phyloP scores from a whole-genome alignment of 208 protist genomes.

The Leishmania aethiopica region DNA sequence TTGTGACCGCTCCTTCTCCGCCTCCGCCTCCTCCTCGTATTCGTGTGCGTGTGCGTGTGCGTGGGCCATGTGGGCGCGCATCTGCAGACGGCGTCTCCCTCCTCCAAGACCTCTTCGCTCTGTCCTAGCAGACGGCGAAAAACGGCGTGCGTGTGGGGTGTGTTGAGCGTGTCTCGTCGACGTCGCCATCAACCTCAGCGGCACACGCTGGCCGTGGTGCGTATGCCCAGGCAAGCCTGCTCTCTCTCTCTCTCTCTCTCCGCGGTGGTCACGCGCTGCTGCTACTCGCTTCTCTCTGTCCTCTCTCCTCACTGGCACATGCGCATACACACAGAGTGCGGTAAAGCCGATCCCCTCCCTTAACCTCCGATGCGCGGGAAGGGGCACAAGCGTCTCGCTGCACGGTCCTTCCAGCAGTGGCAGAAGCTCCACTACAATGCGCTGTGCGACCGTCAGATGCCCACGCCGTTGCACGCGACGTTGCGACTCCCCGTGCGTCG shows the following conservation, averaged over 20 bases:
- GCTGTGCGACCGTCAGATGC: constrained; percentile 9
- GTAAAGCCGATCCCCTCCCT: not conserved
- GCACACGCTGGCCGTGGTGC: not conserved
- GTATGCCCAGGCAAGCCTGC: not conserved
- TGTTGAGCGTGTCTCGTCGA: not conserved
- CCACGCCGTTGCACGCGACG: constrained; percentile 17
- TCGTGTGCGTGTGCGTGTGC: not conserved
- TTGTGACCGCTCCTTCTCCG: too few species aligned
- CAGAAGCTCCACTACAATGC: constrained; percentile 12
- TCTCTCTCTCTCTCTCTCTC: not conserved
- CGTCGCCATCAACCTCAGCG: not conserved
- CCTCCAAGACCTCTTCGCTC: not conserved
- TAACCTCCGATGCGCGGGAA: constrained; percentile 16
- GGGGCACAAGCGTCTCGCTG: constrained; percentile 8
- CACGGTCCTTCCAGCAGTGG: constrained; percentile 20
- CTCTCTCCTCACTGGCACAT: not conserved
- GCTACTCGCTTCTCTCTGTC: not conserved
- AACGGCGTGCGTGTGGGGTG: not conserved
- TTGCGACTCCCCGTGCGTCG: constrained; percentile 20
- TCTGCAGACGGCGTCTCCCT: not conserved
- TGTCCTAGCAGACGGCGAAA: not conserved
- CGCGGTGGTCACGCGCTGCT: not conserved
- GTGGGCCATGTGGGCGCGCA: too few species aligned
- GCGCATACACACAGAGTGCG: not conserved
- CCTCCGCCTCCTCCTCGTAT: too few species aligned